Evolutionary conservation across 2,329 filamentous ascomycete genomes (phyloP).

Genomic region (Elsinoe australis): DNA sequence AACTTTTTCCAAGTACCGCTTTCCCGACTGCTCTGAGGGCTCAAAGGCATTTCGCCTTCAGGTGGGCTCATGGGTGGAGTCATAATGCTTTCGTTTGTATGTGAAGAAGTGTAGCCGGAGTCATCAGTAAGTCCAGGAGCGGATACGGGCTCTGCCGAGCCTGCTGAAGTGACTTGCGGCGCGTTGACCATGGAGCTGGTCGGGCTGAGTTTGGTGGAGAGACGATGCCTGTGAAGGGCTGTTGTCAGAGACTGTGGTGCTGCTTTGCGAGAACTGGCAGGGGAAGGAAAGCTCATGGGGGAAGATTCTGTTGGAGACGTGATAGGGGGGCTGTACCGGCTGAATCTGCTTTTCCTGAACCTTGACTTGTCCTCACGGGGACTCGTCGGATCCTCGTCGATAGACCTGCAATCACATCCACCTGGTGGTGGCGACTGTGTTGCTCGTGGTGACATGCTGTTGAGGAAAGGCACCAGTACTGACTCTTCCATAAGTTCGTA

Average conservation of each 20-base stretch:
- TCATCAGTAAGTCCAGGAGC: conserved; percentile 55
- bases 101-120: conserved; percentile 53
- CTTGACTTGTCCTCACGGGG: conserved; percentile 18
- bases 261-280: conserved; percentile 26
- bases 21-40: conserved; percentile 24
- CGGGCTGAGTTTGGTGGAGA: conserved; percentile 29
- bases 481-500: conserved; percentile 98
- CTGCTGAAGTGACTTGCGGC: conserved; percentile 21
- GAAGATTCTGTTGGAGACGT: conserved; percentile 26
- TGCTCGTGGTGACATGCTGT: conserved; percentile 46
- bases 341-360: conserved; percentile 21
- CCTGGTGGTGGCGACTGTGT: conserved; percentile 34
- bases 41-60: conserved; percentile 30
- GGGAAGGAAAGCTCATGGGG: conserved; percentile 23
- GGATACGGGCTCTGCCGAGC: conserved; percentile 28
- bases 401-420: conserved; percentile 23
- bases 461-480: conserved; percentile 84
- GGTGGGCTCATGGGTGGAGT: conserved; percentile 69
- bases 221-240: conserved; percentile 27
- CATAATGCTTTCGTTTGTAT: conserved; percentile 49
- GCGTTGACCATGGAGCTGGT: conserved; percentile 26
- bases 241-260: conserved; percentile 29
- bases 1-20: conserved; percentile 35
- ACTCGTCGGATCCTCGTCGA: neutral
- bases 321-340: conserved; percentile 32